Evolutionary conservation across 179 eudicot genomes (phyloP).

Genomic region (Beta corolliflora): DNA sequence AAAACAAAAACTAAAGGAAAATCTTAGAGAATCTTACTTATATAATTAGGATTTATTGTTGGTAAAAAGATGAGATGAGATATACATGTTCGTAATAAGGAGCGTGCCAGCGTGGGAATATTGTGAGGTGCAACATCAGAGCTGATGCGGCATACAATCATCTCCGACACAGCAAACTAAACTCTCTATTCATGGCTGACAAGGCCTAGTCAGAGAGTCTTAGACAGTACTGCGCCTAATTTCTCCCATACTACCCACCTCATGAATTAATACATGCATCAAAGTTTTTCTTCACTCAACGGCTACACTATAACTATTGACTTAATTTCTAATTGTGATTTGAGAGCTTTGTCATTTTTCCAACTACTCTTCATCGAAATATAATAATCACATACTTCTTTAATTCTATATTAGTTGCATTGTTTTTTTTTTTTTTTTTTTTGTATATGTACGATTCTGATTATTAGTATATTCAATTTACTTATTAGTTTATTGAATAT

Average conservation of each 20-base stretch:
- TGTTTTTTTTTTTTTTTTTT: too few relatives aligned
- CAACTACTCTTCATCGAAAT: background rate
- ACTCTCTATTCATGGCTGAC: slow-evolving; percentile 28
- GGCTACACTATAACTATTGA: background rate
- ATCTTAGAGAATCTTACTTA: slow-evolving; percentile 9
- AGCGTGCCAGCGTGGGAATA: background rate
- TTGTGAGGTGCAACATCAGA: slow-evolving; percentile 30
- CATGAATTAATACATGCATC: background rate
- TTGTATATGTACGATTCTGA: too few relatives aligned
- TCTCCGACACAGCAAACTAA: slow-evolving; percentile 25
- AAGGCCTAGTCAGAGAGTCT: slow-evolving; percentile 6
- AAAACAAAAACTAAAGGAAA: background rate
- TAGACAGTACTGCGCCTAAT: slow-evolving; percentile 14
- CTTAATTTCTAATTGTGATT: background rate
- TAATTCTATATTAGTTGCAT: too few relatives aligned
- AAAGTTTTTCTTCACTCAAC: background rate
- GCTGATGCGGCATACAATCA: slow-evolving; percentile 41
- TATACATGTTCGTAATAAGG: background rate
- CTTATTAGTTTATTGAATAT: too few relatives aligned
- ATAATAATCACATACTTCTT: too few relatives aligned
- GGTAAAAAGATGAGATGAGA: background rate
- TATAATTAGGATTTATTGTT: background rate
- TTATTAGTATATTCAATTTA: too few relatives aligned
- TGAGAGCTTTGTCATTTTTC: background rate
- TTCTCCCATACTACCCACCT: background rate